Evolutionary conservation across 148 eudicot genomes (phyloP).

Genomic region (Chenopodium album): DNA sequence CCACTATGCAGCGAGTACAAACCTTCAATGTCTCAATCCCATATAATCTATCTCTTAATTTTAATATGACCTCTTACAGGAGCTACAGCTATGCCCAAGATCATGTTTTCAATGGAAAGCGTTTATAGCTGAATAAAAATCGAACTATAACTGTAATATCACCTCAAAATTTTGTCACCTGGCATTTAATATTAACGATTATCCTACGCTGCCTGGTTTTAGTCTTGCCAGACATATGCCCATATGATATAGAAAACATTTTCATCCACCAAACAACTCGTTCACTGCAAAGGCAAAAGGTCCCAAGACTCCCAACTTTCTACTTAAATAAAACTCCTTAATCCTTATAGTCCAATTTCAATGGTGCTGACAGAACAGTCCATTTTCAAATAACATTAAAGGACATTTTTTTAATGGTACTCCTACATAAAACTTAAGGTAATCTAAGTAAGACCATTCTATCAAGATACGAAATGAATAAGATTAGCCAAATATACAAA

Average conservation of each 20-base stretch:
- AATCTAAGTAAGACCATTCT: neutral
- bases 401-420: neutral
- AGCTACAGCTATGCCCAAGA: neutral
- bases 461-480: neutral
- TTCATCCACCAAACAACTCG: neutral
- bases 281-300: neutral
- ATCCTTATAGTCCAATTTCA: neutral
- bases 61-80: too few species aligned
- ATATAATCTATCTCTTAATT: neutral
- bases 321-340: neutral
- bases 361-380: neutral
- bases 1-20: neutral
- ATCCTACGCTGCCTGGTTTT: neutral
- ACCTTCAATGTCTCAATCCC: neutral
- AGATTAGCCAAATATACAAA: neutral
- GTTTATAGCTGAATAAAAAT: neutral
- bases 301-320: neutral
- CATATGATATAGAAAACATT: neutral
- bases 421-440: neutral
- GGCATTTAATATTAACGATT: neutral
- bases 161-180: neutral
- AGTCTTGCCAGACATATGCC: too few species aligned
- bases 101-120: neutral
- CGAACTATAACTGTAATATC: neutral
- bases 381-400: neutral